Evolutionary conservation across 306 rosid species (phyloP).

Genomic region (Adenanthera pavonina): DNA sequence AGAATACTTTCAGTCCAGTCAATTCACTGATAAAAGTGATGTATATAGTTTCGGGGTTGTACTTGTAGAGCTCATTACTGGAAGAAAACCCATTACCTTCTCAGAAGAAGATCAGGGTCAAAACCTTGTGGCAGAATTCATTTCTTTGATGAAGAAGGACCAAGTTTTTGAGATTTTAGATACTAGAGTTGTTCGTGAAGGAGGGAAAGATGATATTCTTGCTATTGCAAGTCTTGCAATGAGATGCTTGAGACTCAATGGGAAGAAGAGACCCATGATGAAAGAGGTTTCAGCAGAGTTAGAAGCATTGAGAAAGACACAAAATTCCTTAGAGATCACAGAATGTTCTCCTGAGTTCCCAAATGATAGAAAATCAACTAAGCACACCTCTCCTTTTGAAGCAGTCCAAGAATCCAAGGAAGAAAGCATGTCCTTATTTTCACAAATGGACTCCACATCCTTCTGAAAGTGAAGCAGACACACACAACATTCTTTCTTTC

Average conservation of each 20-base stretch:
- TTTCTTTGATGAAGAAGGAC: constrained; percentile 46
- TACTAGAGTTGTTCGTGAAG: constrained; percentile 42
- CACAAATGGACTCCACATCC: constrained; percentile 39
- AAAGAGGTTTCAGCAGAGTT: constrained; percentile 55
- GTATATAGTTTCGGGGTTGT: constrained; percentile 69
- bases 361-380: background rate
- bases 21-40: constrained; percentile 61
- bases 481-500: background rate
- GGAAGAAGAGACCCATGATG: constrained; percentile 68
- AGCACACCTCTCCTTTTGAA: background rate
- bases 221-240: constrained; percentile 54
- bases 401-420: background rate
- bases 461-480: background rate
- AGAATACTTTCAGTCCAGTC: constrained; percentile 60
- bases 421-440: constrained; percentile 37
- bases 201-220: constrained; percentile 41
- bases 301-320: constrained; percentile 51
- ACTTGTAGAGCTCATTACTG: constrained; percentile 59
- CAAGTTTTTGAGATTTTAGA: constrained; percentile 46
- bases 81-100: constrained; percentile 42
- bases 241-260: constrained; percentile 60
- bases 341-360: background rate
- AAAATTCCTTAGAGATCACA: constrained; percentile 21
- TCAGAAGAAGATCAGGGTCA: constrained; percentile 41
- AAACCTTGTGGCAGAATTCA: constrained; percentile 52